These are phyloP conservation scores for Picea glauca DNA, from an alignment of 75 land plant species.

Conservation along the genomic window DNA sequence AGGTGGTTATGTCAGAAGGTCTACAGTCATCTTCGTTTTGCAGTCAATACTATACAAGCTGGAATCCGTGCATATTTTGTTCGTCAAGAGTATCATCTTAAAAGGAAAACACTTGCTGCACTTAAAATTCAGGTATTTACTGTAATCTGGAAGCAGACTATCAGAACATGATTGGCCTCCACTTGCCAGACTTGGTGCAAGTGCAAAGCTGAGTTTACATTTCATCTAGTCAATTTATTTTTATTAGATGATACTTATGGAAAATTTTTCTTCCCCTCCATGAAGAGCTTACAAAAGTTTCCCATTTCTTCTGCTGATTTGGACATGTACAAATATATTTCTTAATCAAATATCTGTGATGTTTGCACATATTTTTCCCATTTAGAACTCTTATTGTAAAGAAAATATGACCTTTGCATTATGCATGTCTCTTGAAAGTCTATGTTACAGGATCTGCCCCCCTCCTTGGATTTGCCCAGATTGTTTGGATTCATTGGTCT, in stretches of 20 bases:
- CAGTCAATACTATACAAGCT: slow-evolving; percentile 71
- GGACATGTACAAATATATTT: neutral
- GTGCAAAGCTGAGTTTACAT: neutral
- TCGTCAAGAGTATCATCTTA: slow-evolving; percentile 38
- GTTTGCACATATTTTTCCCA: neutral
- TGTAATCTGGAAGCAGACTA: too few relatives aligned
- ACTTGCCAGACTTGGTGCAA: neutral
- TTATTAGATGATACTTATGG: neutral
- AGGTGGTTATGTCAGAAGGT: slow-evolving; percentile 44
- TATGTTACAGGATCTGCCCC: too few relatives aligned
- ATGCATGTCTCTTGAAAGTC: neutral
- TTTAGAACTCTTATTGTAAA: neutral
- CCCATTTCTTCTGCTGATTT: neutral
- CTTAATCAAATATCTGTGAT: neutral
- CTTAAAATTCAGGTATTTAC: slow-evolving; percentile 31
- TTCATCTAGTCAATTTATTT: neutral
- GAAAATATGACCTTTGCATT: neutral
- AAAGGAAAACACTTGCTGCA: slow-evolving; percentile 32
- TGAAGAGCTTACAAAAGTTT: neutral
- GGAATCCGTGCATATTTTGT: slow-evolving; percentile 57
- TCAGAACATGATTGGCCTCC: neutral
- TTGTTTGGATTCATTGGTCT: too few relatives aligned
- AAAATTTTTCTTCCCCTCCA: neutral
- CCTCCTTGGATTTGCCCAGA: too few relatives aligned
- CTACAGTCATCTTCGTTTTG: slow-evolving; percentile 34